phyloP scores from a whole-genome alignment of 257 asterid genomes.

The Ballota nigra region DNA sequence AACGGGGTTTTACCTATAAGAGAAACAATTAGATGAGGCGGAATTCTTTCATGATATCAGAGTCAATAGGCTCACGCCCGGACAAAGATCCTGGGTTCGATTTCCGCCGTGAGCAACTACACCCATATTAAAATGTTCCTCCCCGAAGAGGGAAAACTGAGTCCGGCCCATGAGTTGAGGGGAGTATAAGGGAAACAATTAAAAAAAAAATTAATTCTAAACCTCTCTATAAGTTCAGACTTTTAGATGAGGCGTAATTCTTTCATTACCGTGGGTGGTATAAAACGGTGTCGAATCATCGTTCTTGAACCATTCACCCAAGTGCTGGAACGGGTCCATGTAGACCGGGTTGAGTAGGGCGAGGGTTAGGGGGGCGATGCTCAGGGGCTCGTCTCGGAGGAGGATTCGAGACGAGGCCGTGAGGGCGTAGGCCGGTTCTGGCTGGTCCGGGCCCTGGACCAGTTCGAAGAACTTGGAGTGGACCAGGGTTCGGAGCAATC shows the following conservation, averaged over 20 bases:
- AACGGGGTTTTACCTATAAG: background rate
- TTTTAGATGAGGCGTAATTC: no score
- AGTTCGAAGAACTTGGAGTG: background rate
- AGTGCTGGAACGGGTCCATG: background rate
- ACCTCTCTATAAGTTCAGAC: no score
- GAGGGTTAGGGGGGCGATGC: background rate
- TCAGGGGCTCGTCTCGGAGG: background rate
- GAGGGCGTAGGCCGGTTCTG: background rate
- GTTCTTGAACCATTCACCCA: background rate
- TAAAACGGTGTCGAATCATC: background rate
- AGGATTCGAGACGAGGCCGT: background rate
- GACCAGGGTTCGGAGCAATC: background rate
- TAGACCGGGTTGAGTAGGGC: background rate
- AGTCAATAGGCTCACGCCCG: no score
- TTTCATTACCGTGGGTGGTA: background rate
- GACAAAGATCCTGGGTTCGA: no score
- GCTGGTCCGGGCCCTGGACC: background rate
- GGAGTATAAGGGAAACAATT: no score
- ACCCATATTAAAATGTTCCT: no score
- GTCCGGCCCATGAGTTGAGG: no score
- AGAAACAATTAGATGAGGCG: no score
- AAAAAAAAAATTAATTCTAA: no score
- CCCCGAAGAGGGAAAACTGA: no score
- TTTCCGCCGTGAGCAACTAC: no score
- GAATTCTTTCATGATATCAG: no score